These are phyloP conservation scores for Yamadazyma sp. DNA, from an alignment of 1,139 yeast genomes.

Conservation along the genomic window DNA sequence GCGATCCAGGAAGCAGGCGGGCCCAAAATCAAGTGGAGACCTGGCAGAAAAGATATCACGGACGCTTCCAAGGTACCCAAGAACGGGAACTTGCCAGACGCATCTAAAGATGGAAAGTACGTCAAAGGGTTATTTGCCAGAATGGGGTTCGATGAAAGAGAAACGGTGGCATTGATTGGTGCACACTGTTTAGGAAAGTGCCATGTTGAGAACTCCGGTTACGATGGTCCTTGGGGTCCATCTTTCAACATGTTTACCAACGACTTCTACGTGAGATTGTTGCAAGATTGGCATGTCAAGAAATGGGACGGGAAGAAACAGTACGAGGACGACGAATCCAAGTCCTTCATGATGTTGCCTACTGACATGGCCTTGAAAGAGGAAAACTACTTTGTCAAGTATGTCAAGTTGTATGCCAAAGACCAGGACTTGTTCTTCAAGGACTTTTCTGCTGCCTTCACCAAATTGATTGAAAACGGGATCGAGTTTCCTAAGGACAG, in stretches of 20 bases:
- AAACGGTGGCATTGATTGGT: conserved; percentile 83
- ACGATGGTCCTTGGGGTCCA: conserved; percentile 95
- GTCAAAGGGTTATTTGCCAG: conserved; percentile 66
- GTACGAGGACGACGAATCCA: conserved; percentile 71
- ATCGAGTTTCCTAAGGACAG: conserved; percentile 54
- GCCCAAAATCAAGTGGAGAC: conserved; percentile 84
- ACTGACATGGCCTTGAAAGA: conserved; percentile 75
- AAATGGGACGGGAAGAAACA: conserved; percentile 78
- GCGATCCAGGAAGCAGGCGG: conserved; percentile 88
- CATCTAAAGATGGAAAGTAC: conserved; percentile 65
- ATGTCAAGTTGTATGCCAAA: conserved; percentile 70
- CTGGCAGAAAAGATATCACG: conserved; percentile 55
- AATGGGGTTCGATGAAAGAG: conserved; percentile 79
- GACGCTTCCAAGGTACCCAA: conserved; percentile 47
- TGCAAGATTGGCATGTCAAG: conserved; percentile 75
- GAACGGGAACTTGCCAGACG: conserved; percentile 82
- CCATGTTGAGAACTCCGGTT: conserved; percentile 68
- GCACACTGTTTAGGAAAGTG: conserved; percentile 86
- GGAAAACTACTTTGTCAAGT: conserved; percentile 63
- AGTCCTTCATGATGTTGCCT: conserved; percentile 87
- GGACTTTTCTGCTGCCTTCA: conserved; percentile 71
- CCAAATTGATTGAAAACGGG: conserved; percentile 73
- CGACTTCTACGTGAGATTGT: conserved; percentile 72
- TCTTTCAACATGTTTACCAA: conserved; percentile 82
- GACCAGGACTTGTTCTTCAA: conserved; percentile 69